A percentile compares a stretch with the other conserved stretches of the same genome.
Conservation (phyloP, 371 early-diverging fungal genomes). For the Mucor indicus region DNA sequence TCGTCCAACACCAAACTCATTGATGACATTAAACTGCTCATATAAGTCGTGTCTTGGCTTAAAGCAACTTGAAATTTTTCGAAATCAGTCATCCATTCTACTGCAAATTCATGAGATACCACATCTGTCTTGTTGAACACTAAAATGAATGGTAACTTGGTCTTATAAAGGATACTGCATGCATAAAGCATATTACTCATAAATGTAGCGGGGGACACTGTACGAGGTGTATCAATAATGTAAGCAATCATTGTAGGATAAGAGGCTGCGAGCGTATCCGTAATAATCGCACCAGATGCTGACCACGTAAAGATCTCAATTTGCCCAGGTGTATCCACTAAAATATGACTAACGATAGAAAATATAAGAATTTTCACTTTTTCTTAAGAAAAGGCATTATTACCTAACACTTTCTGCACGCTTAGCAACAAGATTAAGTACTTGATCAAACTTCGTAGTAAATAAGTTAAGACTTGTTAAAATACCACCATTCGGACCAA, state of each 20-base stretch:
- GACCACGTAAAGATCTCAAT: constrained; percentile 99
- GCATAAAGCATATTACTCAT: constrained; percentile 99
- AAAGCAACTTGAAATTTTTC: constrained; percentile 91
- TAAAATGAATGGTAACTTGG: constrained; percentile 90
- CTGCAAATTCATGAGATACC: constrained; percentile 80
- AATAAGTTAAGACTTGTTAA: constrained; percentile 97
- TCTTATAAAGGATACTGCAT: constrained; percentile 94
- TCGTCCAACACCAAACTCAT: constrained; percentile 98
- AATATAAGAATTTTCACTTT: too few species aligned
- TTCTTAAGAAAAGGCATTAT: not conserved
- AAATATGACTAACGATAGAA: constrained; percentile 57
- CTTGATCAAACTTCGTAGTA: constrained; percentile 96
- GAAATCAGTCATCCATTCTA: constrained; percentile 97
- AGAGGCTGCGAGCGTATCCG: constrained; percentile 89
- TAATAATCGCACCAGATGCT: constrained; percentile 97
- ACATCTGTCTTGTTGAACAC: constrained; percentile 99
- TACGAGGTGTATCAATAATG: constrained; percentile 96
- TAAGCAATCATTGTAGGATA: constrained; percentile 95
- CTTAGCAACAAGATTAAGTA: constrained; percentile 84
- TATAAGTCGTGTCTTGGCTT: constrained; percentile 72
- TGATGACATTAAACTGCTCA: constrained; percentile 90
- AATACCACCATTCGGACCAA: constrained; percentile 99
- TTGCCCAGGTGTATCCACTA: constrained; percentile 99
- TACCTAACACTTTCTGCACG: constrained; percentile 71
- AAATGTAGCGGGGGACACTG: constrained; percentile 93